A percentile compares a stretch with the other conserved stretches of the same genome.
Conservation (phyloP, 108 stramenopile species). For the Cyclotella sp. region DNA sequence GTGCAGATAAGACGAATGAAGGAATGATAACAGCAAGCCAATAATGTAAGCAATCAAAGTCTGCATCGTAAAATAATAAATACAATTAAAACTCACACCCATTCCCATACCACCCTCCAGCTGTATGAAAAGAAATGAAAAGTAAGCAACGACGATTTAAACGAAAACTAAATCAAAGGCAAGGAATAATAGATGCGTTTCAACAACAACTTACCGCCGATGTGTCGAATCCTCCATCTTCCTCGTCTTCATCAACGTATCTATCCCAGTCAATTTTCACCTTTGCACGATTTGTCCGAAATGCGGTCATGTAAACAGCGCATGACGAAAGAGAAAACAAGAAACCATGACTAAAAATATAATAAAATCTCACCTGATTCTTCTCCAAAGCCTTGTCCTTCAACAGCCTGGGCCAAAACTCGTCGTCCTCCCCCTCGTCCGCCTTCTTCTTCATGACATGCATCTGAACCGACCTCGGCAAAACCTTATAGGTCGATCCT, state of each 20-base stretch:
- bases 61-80: background rate
- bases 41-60: background rate
- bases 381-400: constrained; percentile 94
- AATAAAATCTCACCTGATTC: constrained; percentile 62
- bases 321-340: no score
- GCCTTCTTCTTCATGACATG: constrained; percentile 84
- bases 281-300: background rate
- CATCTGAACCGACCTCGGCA: constrained; percentile 92
- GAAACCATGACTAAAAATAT: background rate
- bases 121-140: constrained; percentile 34
- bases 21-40: background rate
- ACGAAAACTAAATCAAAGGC: background rate
- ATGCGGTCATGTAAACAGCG: no score
- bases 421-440: constrained; percentile 60
- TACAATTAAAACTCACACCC: constrained; percentile 9
- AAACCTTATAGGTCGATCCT: constrained; percentile 91
- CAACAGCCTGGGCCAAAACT: constrained; percentile 89
- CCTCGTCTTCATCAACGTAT: constrained; percentile 97
- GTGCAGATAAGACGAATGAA: background rate
- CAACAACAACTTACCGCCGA: constrained; percentile 37
- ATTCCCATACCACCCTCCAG: constrained; percentile 88
- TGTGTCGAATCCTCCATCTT: constrained; percentile 68
- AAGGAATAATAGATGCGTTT: no score
- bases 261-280: constrained; percentile 97
- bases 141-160: background rate